Conservation (phyloP, 2,329 filamentous ascomycete genomes). For the Blastomyces percursus region DNA sequence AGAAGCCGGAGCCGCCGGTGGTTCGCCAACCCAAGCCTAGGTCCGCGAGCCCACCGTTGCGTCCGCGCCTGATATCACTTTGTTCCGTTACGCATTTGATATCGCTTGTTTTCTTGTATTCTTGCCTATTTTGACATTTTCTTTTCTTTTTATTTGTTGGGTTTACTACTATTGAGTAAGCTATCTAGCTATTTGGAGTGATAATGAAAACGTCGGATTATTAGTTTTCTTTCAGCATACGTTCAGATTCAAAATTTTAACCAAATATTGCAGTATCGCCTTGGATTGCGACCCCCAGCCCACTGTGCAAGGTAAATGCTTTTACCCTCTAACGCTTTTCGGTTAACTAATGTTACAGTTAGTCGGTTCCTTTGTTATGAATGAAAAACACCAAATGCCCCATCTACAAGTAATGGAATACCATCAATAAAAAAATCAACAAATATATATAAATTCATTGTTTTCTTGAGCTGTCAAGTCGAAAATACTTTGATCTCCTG, state of each 20-base stretch:
- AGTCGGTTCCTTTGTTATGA: no score
- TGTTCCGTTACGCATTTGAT: neutral
- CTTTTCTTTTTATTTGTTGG: slow-evolving; percentile 21
- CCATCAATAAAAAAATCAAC: no score
- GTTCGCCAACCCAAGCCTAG: no score
- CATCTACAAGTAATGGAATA: no score
- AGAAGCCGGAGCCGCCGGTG: neutral
- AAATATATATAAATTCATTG: no score
- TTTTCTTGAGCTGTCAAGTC: no score
- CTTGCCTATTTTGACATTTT: slow-evolving; percentile 52
- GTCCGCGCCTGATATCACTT: neutral
- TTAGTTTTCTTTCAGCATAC: neutral
- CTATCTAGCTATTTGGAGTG: neutral
- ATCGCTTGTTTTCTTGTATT: slow-evolving; percentile 33
- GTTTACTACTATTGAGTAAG: neutral
- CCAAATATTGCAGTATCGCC: no score
- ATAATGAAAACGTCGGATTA: neutral
- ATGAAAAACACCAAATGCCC: no score
- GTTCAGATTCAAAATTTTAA: neutral
- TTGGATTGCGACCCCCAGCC: no score
- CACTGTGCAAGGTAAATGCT: no score
- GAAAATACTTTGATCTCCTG: no score
- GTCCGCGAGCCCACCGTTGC: neutral
- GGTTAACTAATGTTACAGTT: no score
- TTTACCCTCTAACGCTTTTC: slow-evolving; percentile 15